Evolutionary conservation across 2,329 filamentous ascomycete genomes (phyloP).

Genomic region (Monilinia polystroma): DNA sequence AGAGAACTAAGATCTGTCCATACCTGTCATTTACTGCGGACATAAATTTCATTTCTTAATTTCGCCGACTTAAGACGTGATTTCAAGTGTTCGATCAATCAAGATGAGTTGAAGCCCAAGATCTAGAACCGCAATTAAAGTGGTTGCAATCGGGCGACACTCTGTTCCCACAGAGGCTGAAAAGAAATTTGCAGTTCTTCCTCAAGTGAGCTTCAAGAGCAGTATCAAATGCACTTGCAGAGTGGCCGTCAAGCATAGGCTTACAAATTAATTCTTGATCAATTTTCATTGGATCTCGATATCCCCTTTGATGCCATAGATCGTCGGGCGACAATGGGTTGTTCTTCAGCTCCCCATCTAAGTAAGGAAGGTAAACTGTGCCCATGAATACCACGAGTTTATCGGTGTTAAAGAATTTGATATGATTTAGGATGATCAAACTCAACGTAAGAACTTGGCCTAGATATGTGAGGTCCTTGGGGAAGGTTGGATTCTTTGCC

Average conservation of each 20-base stretch:
- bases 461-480: not conserved
- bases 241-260: not conserved
- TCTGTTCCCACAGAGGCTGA: not conserved
- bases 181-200: not conserved
- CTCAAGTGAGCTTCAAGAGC: not conserved
- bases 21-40: not conserved
- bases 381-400: not conserved
- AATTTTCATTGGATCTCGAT: not conserved
- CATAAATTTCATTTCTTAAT: too few relatives aligned
- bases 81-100: not conserved
- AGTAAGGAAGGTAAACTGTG: not conserved
- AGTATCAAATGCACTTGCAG: fast-evolving
- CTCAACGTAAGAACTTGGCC: not conserved
- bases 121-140: not conserved
- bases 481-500: not conserved
- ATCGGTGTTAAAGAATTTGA: not conserved
- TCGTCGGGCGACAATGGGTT: not conserved
- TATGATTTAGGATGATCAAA: not conserved
- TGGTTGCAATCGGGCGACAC: too few relatives aligned
- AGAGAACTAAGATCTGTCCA: not conserved
- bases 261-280: not conserved
- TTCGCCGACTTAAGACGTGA: not conserved
- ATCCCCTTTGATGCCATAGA: not conserved
- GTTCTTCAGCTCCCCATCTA: not conserved
- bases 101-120: not conserved